Conservation (phyloP, 495 filamentous ascomycete species). For the Cercophora newfieldiana region DNA sequence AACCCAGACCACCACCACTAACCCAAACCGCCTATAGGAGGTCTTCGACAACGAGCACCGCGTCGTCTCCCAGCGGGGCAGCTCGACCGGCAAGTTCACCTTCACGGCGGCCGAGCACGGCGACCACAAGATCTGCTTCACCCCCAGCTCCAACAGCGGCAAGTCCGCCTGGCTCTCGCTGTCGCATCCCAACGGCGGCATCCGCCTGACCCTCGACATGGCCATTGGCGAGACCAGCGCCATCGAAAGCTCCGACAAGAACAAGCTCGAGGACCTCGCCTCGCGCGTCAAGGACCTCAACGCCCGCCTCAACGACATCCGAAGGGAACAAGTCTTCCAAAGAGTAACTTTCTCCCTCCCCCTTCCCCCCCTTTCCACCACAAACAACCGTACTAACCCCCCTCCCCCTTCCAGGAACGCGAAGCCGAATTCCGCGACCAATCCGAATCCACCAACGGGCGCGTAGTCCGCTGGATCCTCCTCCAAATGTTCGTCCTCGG, state of each 20-base stretch:
- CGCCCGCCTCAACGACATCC: constrained; percentile 81
- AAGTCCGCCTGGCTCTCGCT: constrained; percentile 68
- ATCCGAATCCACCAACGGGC: constrained; percentile 87
- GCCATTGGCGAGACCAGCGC: constrained; percentile 94
- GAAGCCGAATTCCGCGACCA: constrained; percentile 98
- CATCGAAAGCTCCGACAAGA: constrained; percentile 92
- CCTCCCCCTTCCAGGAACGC: constrained; percentile 72
- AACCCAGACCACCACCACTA: not conserved
- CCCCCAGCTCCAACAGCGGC: constrained; percentile 63
- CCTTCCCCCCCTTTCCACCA: not conserved
- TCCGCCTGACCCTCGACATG: constrained; percentile 84
- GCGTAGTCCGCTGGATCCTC: constrained; percentile 91
- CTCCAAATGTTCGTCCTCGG: constrained; percentile 88
- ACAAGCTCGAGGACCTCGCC: constrained; percentile 88
- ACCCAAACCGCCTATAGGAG: constrained; percentile 59
- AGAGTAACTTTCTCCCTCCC: constrained; percentile 55
- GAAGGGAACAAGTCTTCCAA: constrained; percentile 94
- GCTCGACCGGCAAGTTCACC: constrained; percentile 80
- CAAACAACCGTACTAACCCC: not conserved
- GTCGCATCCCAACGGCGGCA: constrained; percentile 64
- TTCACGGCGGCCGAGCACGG: constrained; percentile 93
- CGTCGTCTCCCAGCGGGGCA: constrained; percentile 81
- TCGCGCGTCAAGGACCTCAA: constrained; percentile 90
- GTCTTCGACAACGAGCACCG: constrained; percentile 98
- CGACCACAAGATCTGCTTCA: constrained; percentile 94